Evolutionary conservation across 2,329 filamentous ascomycete species (phyloP).

Genomic region (Neonectria punicea): DNA sequence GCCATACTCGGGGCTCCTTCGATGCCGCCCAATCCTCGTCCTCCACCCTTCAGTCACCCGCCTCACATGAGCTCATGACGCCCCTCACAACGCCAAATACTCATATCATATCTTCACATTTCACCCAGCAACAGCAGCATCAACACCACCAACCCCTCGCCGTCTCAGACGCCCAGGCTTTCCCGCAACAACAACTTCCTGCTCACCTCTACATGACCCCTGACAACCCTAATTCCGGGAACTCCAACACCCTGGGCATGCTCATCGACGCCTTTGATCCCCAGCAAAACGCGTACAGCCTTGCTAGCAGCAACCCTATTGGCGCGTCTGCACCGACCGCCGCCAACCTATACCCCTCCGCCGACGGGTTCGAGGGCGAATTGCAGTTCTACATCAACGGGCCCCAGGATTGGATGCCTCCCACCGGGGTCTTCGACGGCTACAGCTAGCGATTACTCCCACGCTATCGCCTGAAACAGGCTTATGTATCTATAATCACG

Average conservation of each 20-base stretch:
- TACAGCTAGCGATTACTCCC: conserved; percentile 23
- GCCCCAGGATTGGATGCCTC: conserved; percentile 38
- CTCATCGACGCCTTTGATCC: conserved; percentile 55
- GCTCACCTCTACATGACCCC: conserved; percentile 26
- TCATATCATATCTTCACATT: conserved; percentile 26
- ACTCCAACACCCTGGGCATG: conserved; percentile 47
- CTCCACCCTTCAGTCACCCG: conserved; percentile 26
- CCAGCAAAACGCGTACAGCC: conserved; percentile 33
- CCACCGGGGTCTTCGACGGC: conserved; percentile 35
- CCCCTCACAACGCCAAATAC: conserved; percentile 20
- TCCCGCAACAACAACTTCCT: conserved; percentile 8
- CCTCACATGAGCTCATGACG: conserved; percentile 27
- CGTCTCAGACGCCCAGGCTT: background rate
- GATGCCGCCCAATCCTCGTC: conserved; percentile 16
- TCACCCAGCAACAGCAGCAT: conserved; percentile 30
- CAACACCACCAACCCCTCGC: conserved; percentile 16
- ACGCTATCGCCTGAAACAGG: background rate
- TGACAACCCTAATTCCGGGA: conserved; percentile 9
- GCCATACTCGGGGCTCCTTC: conserved; percentile 21
- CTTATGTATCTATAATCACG: conserved; percentile 9
- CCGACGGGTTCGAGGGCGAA: conserved; percentile 60
- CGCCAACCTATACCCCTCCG: conserved; percentile 40
- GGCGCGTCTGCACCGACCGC: background rate
- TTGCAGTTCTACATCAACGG: conserved; percentile 57
- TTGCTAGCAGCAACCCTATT: conserved; percentile 23